A percentile compares a stretch with the other conserved stretches of the same genome.
These are phyloP conservation scores for Xanthoconium purpureum DNA, from an alignment of 768 basidiomycete genomes.

Conservation along the genomic window DNA sequence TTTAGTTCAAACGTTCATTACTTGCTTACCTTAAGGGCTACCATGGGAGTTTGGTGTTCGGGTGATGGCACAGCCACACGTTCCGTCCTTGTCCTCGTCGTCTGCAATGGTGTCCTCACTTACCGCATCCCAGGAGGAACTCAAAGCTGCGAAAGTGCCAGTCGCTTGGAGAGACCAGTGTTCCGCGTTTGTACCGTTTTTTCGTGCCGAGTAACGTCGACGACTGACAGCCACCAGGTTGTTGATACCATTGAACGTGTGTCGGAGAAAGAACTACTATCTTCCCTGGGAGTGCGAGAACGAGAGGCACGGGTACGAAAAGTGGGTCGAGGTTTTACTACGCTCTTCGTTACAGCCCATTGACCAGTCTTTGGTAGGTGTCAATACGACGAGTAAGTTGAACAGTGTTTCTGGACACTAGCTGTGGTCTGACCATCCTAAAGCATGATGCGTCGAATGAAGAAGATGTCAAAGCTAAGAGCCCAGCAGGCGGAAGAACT, in stretches of 20 bases:
- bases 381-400: conserved; percentile 89
- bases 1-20: too few relatives aligned
- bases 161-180: conserved; percentile 87
- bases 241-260: conserved; percentile 83
- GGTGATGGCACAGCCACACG: conserved; percentile 20
- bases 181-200: conserved; percentile 66
- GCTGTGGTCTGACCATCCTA: background rate
- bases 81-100: conserved; percentile 1
- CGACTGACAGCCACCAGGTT: conserved; percentile 45
- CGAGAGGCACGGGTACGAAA: conserved; percentile 82
- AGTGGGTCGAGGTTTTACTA: conserved; percentile 43
- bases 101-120: conserved; percentile 62
- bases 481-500: conserved; percentile 40
- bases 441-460: conserved; percentile 89
- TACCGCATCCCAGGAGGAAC: conserved; percentile 79
- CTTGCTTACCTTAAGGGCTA: too few relatives aligned
- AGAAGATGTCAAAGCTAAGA: conserved; percentile 73
- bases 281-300: conserved; percentile 94
- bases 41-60: background rate
- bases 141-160: conserved; percentile 73
- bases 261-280: conserved; percentile 74
- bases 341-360: background rate
- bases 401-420: background rate
- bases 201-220: too few relatives aligned
- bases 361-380: conserved; percentile 50